Conservation (phyloP, 495 filamentous ascomycete genomes). For the Aspergillus mulundensis region DNA sequence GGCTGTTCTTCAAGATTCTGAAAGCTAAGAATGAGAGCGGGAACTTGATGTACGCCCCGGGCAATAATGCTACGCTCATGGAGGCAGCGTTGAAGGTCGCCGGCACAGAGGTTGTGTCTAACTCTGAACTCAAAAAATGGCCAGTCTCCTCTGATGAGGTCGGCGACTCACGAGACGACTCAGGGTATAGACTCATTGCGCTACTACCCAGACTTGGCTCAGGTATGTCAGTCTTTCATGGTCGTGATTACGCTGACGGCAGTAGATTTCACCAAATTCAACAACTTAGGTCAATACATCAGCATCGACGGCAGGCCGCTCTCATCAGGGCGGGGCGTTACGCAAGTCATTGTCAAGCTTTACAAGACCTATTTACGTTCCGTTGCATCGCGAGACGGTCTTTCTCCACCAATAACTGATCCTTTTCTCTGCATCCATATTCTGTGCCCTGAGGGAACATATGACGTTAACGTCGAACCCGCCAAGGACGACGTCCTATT, state of each 20-base stretch:
- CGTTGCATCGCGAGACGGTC: constrained; percentile 20
- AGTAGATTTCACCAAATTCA: constrained; percentile 49
- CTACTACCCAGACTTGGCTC: constrained; percentile 54
- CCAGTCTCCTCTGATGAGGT: constrained; percentile 8
- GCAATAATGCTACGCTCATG: constrained; percentile 44
- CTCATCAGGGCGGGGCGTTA: constrained; percentile 55
- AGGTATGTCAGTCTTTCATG: constrained; percentile 24
- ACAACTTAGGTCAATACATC: constrained; percentile 58
- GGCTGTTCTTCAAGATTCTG: constrained; percentile 64
- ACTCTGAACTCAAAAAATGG: constrained; percentile 43
- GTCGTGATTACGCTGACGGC: constrained; percentile 10
- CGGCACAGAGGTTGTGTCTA: constrained; percentile 58
- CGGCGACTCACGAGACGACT: not conserved
- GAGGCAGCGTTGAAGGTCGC: constrained; percentile 70
- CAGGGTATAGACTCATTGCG: constrained; percentile 47
- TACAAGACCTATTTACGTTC: constrained; percentile 57
- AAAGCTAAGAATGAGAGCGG: constrained; percentile 57
- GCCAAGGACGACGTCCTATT: constrained; percentile 89
- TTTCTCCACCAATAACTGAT: constrained; percentile 38
- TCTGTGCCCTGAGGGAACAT: constrained; percentile 61
- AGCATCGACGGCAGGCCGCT: constrained; percentile 78
- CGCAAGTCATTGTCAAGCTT: constrained; percentile 59
- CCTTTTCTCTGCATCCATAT: constrained; percentile 76
- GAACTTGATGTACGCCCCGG: constrained; percentile 71
- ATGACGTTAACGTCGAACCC: constrained; percentile 88